phyloP scores from a whole-genome alignment of 148 eudicot genomes.

The Polygonum aviculare region DNA sequence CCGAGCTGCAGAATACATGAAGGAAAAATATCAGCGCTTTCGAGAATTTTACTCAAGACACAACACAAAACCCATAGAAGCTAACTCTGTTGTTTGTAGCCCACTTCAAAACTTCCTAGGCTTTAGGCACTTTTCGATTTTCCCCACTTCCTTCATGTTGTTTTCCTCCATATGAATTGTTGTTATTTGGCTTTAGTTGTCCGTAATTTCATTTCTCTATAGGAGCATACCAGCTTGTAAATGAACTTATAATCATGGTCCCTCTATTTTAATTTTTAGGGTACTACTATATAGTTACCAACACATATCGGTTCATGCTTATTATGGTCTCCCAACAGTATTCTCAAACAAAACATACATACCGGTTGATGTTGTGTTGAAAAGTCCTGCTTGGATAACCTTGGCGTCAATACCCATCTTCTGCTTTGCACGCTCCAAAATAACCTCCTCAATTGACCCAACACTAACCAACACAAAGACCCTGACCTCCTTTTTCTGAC shows the following conservation, averaged over 20 bases:
- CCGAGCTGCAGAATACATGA: slow-evolving; percentile 54
- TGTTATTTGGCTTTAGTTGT: too few relatives aligned
- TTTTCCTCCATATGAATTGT: too few relatives aligned
- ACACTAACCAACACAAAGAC: slow-evolving; percentile 97
- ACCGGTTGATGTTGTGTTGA: slow-evolving; percentile 98
- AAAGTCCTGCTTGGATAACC: slow-evolving; percentile 97
- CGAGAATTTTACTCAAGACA: too few relatives aligned
- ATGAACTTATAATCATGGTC: too few relatives aligned
- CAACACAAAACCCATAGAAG: background rate
- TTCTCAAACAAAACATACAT: slow-evolving; percentile 12
- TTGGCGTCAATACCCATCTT: slow-evolving; percentile 99
- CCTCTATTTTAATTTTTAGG: too few relatives aligned
- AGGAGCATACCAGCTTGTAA: too few relatives aligned
- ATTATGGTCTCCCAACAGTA: background rate
- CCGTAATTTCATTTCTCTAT: too few relatives aligned
- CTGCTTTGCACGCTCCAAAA: slow-evolving; percentile 95
- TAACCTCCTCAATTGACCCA: slow-evolving; percentile 95
- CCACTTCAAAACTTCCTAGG: too few relatives aligned
- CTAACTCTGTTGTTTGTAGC: background rate
- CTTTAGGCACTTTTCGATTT: too few relatives aligned
- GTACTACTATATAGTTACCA: background rate
- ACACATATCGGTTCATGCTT: background rate
- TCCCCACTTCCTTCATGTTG: too few relatives aligned
- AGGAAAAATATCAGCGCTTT: too few relatives aligned
- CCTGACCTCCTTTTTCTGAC: slow-evolving; percentile 96